Percentiles rank a stretch among this genome's conserved stretches.
Evolutionary conservation across 73 alveolate genomes (phyloP).

Genomic region (Tetrahymena elliotti): DNA sequence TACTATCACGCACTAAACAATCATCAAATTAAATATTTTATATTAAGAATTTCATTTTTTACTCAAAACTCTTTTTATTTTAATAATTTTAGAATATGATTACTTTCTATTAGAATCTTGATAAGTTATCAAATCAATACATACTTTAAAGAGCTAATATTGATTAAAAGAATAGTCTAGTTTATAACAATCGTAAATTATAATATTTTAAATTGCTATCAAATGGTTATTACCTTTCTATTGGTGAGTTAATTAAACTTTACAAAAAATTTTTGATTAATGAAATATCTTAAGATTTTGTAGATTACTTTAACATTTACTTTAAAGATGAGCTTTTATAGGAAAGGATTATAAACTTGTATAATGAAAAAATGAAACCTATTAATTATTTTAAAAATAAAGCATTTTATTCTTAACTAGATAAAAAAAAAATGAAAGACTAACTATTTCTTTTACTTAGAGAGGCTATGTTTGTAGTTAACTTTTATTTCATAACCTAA

Average conservation of each 20-base stretch:
- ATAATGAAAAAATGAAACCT: not conserved
- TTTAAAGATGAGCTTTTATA: not conserved
- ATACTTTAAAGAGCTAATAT: not conserved
- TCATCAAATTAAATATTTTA: no score
- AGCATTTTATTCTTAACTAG: not conserved
- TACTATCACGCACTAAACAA: no score
- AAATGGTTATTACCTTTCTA: not conserved
- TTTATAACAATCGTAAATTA: not conserved
- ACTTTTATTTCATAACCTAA: not conserved
- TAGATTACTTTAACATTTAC: not conserved
- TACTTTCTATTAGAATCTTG: not conserved
- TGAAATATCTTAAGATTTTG: not conserved
- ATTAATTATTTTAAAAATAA: not conserved
- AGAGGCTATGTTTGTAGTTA: not conserved
- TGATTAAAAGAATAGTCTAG: not conserved
- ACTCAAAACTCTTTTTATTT: no score
- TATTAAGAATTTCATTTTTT: no score
- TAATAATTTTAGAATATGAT: not conserved
- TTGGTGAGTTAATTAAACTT: not conserved
- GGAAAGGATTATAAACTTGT: not conserved
- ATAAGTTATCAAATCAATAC: not conserved
- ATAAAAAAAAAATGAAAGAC: not conserved
- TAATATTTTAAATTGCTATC: not conserved
- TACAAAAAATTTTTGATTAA: not conserved
- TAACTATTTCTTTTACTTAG: not conserved